These are phyloP conservation scores for Gastrodia elata DNA, from an alignment of 106 monocot genomes.

Conservation along the genomic window DNA sequence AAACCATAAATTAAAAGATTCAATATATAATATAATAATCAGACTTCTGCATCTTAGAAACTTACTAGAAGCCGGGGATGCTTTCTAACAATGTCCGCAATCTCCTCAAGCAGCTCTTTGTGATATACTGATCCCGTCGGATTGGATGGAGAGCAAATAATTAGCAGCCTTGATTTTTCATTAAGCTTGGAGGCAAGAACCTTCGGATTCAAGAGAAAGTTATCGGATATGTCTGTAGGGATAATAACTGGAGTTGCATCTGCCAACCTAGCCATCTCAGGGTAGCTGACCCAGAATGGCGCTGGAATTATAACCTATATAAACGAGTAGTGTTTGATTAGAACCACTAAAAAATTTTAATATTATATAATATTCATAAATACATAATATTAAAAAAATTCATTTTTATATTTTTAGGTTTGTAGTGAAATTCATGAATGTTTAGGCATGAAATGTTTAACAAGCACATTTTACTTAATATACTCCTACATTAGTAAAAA, in stretches of 20 bases:
- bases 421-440: too few species aligned
- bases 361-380: too few species aligned
- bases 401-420: too few species aligned
- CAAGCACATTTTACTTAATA: too few species aligned
- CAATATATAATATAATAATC: not conserved
- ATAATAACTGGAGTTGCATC: conserved; percentile 78
- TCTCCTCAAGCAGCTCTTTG: conserved; percentile 75
- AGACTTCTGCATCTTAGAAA: not conserved
- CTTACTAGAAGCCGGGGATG: conserved; percentile 86
- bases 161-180: conserved; percentile 82
- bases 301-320: conserved; percentile 84
- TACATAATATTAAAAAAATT: too few species aligned
- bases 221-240: conserved; percentile 69
- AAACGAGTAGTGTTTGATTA: conserved; percentile 10
- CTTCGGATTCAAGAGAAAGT: conserved; percentile 70
- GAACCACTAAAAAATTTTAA: too few species aligned
- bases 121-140: conserved; percentile 96
- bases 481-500: too few species aligned
- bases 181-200: conserved; percentile 52
- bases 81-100: conserved; percentile 82
- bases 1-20: not conserved
- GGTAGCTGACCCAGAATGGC: conserved; percentile 97
- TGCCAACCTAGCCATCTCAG: conserved; percentile 94
- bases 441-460: too few species aligned
- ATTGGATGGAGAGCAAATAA: conserved; percentile 94